Percentiles rank a stretch among this genome's conserved stretches.
Conservation (phyloP, 2,329 filamentous ascomycete genomes). For the Metarhizium anisopliae region DNA sequence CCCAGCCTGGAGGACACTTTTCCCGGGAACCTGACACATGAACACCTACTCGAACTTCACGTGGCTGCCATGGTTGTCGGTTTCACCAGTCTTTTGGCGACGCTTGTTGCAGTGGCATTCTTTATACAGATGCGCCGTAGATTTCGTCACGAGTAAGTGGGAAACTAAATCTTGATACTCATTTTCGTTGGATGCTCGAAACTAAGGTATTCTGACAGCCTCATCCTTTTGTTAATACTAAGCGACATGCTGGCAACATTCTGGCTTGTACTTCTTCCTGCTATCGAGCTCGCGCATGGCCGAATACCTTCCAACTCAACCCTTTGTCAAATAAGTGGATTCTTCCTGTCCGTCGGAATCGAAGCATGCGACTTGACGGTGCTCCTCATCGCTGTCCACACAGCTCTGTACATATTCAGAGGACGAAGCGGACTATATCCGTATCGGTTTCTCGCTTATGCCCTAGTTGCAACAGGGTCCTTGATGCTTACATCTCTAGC, state of each 20-base stretch:
- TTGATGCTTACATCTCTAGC: constrained; percentile 51
- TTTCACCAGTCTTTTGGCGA: constrained; percentile 46
- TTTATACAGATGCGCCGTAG: constrained; percentile 64
- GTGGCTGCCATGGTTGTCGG: constrained; percentile 30
- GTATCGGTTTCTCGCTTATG: constrained; percentile 52
- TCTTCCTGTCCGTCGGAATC: constrained; percentile 56
- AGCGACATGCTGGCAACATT: constrained; percentile 63
- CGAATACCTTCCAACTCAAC: constrained; percentile 38
- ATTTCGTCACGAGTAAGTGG: constrained; percentile 52
- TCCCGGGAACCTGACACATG: no score
- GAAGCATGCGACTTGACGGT: constrained; percentile 65
- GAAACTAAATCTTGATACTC: background rate
- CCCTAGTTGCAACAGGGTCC: constrained; percentile 48
- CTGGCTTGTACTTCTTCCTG: constrained; percentile 59
- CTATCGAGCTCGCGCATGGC: constrained; percentile 45
- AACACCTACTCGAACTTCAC: constrained; percentile 15
- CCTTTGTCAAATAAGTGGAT: constrained; percentile 62
- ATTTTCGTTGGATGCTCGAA: background rate
- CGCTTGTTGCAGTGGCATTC: constrained; percentile 56
- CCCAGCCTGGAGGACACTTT: background rate
- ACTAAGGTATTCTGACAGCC: constrained; percentile 28
- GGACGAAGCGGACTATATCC: constrained; percentile 58
- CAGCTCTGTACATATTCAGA: constrained; percentile 61
- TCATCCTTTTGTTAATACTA: constrained; percentile 66
- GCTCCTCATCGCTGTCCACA: constrained; percentile 65